Evolutionary conservation across 345 rosid species (phyloP), one percentile per base, ranked within the genome.

Genomic region (Passiflora organensis): DNA sequence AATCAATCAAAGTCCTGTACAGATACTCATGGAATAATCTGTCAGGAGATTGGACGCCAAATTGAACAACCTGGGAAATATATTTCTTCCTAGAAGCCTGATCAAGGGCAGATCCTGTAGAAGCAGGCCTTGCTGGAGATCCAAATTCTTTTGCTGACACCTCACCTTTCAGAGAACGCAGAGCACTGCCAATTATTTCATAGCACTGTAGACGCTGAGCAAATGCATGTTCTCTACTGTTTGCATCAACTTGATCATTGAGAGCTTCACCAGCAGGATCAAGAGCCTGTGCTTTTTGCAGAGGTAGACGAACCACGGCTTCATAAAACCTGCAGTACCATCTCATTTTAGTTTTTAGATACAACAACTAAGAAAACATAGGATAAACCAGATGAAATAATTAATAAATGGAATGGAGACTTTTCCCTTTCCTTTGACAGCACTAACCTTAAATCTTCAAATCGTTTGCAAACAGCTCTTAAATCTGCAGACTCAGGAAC

Each of bases 401-500:
- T 6, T 41, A 38, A 16, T 59, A 44, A 32, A 56, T 24, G 53
- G 44, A 28, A 28, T 28, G 8, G 50, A n/a, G n/a, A n/a, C 64
- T 53, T 54, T 43, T 43, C 48, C 58, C 66, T 63, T 60, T 51
- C 51, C 55, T 57, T 65, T 60, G 45, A 65, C 32, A 63, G 63
- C 25, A 70, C 80, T 66, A 64, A 86, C 99, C 91, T 82, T 53
- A 93, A 79, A 52, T 89, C 99, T 69, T 93, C 99, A 73, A 93
- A 93, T 36, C 95, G 82, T 76, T 83, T 89, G 82, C 99, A 93
- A 65, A 93, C 94, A 36, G 99, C 80, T 76, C 75, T 79, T 59
- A 93, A 73, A 70, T 93, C 97, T 22, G 97, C 91, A 70, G 96
- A 84, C 74, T 88, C 97, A 2, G 97, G 99, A 73, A 89, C 78